These are phyloP conservation scores for Funneliformis geosporum DNA, from an alignment of 192 early-diverging fungal genomes.

Conservation along the genomic window DNA sequence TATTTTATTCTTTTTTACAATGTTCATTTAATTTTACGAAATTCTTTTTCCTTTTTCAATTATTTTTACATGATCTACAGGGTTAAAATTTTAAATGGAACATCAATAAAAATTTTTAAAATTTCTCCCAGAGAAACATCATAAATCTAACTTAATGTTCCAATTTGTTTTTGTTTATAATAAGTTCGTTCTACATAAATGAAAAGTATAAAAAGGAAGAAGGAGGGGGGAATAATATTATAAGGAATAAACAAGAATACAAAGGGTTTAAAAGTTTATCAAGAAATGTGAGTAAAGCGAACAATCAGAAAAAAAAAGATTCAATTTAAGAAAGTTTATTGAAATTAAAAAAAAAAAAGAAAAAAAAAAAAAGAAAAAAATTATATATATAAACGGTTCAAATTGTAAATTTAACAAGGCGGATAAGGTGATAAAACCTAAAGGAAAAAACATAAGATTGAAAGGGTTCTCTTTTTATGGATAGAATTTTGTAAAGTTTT, in stretches of 20 bases:
- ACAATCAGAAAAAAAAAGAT: background rate
- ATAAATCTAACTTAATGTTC: too few species aligned
- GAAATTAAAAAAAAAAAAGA: background rate
- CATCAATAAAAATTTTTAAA: too few species aligned
- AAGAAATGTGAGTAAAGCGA: background rate
- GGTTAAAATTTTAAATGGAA: background rate
- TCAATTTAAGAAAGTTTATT: background rate
- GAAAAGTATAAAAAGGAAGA: background rate
- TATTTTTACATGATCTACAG: too few species aligned
- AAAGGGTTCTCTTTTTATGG: background rate
- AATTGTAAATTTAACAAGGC: background rate
- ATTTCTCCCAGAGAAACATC: too few species aligned
- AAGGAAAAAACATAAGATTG: slow-evolving; percentile 4
- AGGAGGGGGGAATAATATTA: background rate
- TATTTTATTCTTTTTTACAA: too few species aligned
- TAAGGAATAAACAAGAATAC: background rate
- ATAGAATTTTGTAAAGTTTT: slow-evolving; percentile 1
- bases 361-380: too few species aligned
- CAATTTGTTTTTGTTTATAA: background rate
- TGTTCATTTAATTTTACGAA: background rate
- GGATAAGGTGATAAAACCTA: background rate
- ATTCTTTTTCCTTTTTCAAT: background rate
- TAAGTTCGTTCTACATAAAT: background rate
- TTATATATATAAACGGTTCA: background rate
- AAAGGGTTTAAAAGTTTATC: background rate